Evolutionary conservation across 345 rosid species (phyloP).

Genomic region (Dovyalis caffra): DNA sequence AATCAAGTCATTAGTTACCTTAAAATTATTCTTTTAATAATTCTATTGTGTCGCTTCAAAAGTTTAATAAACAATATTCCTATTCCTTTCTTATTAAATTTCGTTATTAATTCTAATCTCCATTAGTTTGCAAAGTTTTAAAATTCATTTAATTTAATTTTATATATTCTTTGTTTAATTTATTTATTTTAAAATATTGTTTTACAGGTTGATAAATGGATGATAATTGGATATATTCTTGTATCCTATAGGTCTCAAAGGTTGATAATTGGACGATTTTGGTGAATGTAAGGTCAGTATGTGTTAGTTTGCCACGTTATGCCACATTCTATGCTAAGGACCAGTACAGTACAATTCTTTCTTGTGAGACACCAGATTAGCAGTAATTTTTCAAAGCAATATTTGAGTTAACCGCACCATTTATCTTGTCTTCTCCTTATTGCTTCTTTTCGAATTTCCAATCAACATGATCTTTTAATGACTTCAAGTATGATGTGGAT

Average conservation of each 20-base stretch:
- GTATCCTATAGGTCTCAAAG: background rate
- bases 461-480: background rate
- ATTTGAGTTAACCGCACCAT: background rate
- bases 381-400: background rate
- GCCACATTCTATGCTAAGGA: background rate
- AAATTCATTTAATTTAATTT: no score
- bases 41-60: no score
- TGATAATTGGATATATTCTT: background rate
- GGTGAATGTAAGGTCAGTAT: background rate
- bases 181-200: no score
- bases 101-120: no score
- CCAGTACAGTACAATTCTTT: no score
- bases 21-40: no score
- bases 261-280: background rate
- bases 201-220: no score
- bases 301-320: background rate
- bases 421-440: background rate
- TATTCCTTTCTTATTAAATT: no score
- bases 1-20: no score
- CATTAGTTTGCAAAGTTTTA: no score
- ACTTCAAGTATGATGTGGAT: background rate
- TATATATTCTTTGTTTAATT: no score
- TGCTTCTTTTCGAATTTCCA: background rate
- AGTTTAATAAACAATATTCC: no score
- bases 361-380: background rate